Evolutionary conservation across 2,329 filamentous ascomycete species (phyloP).

Genomic region (Colletotrichum coccodes): DNA sequence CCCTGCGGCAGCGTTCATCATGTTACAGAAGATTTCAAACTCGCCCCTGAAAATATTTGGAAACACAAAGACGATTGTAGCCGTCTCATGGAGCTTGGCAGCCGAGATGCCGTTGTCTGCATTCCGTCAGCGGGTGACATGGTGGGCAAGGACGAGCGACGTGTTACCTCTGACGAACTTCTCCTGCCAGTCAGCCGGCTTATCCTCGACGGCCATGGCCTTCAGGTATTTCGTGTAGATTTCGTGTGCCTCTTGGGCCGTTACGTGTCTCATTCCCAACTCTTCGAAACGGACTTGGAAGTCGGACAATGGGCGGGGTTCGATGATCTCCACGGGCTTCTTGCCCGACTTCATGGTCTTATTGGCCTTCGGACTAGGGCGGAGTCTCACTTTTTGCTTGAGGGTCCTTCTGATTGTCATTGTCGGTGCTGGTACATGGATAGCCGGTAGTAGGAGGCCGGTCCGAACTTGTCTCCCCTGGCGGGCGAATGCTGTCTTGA

Average conservation of each 20-base stretch:
- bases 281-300: neutral
- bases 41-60: neutral
- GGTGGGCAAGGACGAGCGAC: neutral
- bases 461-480: neutral
- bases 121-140: neutral
- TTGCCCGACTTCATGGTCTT: neutral
- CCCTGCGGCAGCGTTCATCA: slow-evolving; percentile 46
- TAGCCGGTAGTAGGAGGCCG: neutral
- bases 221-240: slow-evolving; percentile 19
- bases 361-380: neutral
- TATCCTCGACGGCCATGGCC: neutral
- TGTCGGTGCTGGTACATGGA: neutral
- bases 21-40: neutral
- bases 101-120: slow-evolving; percentile 6
- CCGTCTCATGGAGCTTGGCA: slow-evolving; percentile 9
- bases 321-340: neutral
- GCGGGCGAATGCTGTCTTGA: neutral
- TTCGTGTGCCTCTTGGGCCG: neutral
- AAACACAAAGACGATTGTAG: neutral
- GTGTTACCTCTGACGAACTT: slow-evolving; percentile 8
- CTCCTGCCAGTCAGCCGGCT: neutral
- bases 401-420: neutral
- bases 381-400: neutral
- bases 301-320: neutral
- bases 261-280: neutral